phyloP scores from a whole-genome alignment of 2,329 filamentous ascomycete genomes.

The Mycosphaerella arachidis region DNA sequence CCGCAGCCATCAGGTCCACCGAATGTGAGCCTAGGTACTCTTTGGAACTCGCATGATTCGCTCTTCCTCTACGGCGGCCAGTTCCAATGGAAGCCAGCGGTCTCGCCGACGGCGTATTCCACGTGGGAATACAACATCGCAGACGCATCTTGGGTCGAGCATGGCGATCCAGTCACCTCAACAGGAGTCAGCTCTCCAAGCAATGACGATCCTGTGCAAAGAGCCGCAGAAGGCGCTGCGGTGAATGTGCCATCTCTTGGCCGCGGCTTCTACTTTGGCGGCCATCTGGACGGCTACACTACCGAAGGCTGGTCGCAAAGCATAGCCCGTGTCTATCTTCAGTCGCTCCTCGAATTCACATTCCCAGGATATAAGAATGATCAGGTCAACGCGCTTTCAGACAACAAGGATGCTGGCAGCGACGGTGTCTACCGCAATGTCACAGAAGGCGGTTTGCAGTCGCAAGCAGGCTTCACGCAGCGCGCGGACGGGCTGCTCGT shows the following conservation, averaged over 20 bases:
- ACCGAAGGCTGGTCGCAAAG: slow-evolving; percentile 65
- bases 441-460: slow-evolving; percentile 65
- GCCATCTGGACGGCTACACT: slow-evolving; percentile 63
- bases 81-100: slow-evolving; percentile 60
- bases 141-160: slow-evolving; percentile 58
- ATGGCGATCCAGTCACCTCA: slow-evolving; percentile 57
- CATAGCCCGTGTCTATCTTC: slow-evolving; percentile 62
- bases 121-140: slow-evolving; percentile 67
- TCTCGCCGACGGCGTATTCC: slow-evolving; percentile 55
- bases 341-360: slow-evolving; percentile 70
- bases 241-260: slow-evolving; percentile 65
- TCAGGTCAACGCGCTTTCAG: slow-evolving; percentile 54
- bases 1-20: slow-evolving; percentile 65
- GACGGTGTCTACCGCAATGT: slow-evolving; percentile 69
- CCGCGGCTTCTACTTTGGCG: slow-evolving; percentile 73
- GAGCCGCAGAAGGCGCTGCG: slow-evolving; percentile 69
- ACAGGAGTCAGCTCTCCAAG: slow-evolving; percentile 58
- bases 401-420: slow-evolving; percentile 52
- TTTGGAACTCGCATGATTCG: slow-evolving; percentile 68
- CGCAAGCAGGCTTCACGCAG: slow-evolving; percentile 62
- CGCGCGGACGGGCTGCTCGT: slow-evolving; percentile 69
- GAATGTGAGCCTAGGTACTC: slow-evolving; percentile 65
- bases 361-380: slow-evolving; percentile 65
- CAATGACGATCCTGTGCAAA: slow-evolving; percentile 55
- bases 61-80: slow-evolving; percentile 72